Conservation (phyloP, 306 rosid species). For the Neltuma alba region DNA sequence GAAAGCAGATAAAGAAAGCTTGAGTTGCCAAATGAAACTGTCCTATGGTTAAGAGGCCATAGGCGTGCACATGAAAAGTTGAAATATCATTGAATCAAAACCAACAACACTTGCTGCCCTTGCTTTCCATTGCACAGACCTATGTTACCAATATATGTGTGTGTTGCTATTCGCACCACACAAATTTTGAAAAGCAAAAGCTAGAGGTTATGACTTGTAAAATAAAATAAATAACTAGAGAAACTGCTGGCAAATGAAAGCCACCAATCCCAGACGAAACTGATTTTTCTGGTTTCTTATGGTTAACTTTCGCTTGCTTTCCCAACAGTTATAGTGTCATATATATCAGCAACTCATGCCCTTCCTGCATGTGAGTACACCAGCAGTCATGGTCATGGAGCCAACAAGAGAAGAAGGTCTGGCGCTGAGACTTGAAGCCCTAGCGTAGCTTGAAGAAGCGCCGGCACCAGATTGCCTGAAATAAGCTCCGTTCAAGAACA, state of each 20-base stretch:
- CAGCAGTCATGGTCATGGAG: conserved; percentile 77
- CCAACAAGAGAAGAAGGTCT: conserved; percentile 86
- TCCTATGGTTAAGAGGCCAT: background rate
- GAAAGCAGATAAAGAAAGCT: background rate
- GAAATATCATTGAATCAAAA: conserved; percentile 24
- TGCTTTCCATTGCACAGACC: conserved; percentile 30
- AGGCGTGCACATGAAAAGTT: conserved; percentile 32
- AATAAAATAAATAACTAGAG: conserved; percentile 7
- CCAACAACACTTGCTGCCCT: conserved; percentile 39
- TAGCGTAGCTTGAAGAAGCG: conserved; percentile 63
- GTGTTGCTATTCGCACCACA: background rate
- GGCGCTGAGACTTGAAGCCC: conserved; percentile 80
- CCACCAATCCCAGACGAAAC: conserved; percentile 15
- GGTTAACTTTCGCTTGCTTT: background rate
- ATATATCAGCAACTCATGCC: conserved; percentile 58
- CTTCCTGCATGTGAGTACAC: conserved; percentile 69
- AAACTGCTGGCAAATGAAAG: conserved; percentile 12
- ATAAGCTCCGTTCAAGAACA: conserved; percentile 80
- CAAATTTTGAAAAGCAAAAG: conserved; percentile 27
- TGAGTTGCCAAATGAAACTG: background rate
- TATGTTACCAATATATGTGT: no score
- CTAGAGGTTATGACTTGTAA: conserved; percentile 32
- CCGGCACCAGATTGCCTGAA: conserved; percentile 75
- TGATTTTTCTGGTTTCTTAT: background rate
- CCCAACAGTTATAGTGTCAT: conserved; percentile 10